Evolutionary conservation across 805 yeast species (phyloP), one percentile per base, ranked within the genome.

Genomic region (Ogataea thermomethanolica): DNA sequence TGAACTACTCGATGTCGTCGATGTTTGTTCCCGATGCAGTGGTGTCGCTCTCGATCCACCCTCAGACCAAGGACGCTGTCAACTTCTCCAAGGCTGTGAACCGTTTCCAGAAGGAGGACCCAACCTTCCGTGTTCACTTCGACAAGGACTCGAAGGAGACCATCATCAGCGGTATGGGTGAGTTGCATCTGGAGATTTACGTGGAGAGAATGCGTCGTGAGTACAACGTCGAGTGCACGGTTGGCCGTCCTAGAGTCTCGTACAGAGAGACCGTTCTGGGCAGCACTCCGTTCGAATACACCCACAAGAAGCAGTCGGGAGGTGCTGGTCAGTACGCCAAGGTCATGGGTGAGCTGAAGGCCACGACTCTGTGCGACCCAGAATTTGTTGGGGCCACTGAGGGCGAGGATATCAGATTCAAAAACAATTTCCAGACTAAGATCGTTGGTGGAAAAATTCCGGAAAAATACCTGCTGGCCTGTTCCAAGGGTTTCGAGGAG

Each of bases 1-100:
- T 80, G 40, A 73, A 80, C 55, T 82, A 85, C 55, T 81, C 99
- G 40, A 91, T 93, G 98, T 80, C 95, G 41, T 88, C 97, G 5
- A 93, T 93, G 99, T 93, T 74, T 67, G 99, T 93, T 47, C 99
- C 99, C 6, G 99, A 93, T 64, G 96, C 99, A 1, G 99, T 93
- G 49, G 91, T 93, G 38, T 93, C 99, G 6, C 72, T 93, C 44
- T 83, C 96, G 12, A 84, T 93, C 56, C 73, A 79, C 26, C 99
- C 99, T 39, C 84, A 84, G 61, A 71, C 89, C 28, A 87, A 84
- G 58, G 98, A 93, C 61, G 74, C 81, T 13, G 77, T 86, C 42
- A 88, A 89, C 63, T 93, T 93, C 63, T 89, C 98, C 24, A 93
- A 91, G 66, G 99, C 99, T 39, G 79, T 93, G 71, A 90, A 89